Evolutionary conservation across 2,329 filamentous ascomycete species (phyloP).

Genomic region (Aspergillus intermedius): DNA sequence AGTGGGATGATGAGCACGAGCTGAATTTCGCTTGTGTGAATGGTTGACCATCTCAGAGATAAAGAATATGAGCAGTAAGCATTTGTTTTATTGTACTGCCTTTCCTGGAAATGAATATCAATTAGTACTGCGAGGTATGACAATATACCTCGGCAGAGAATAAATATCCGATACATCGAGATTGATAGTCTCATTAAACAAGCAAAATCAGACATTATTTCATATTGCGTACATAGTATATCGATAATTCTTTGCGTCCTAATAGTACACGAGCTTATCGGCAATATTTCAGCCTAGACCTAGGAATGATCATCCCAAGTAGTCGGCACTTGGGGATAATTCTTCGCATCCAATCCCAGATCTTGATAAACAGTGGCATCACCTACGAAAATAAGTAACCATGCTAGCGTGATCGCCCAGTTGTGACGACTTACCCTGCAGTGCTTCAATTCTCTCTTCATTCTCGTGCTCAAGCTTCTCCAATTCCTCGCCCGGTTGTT

Average conservation of each 20-base stretch:
- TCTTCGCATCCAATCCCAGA: conserved; percentile 51
- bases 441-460: conserved; percentile 56
- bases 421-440: conserved; percentile 41
- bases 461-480: conserved; percentile 72
- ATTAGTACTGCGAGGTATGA: too few relatives aligned
- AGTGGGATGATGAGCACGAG: background rate
- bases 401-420: background rate
- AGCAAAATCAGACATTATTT: too few relatives aligned
- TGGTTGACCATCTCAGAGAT: too few relatives aligned
- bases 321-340: conserved; percentile 58
- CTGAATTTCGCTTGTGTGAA: too few relatives aligned
- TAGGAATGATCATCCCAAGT: conserved; percentile 44
- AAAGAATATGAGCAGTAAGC: too few relatives aligned
- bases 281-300: background rate
- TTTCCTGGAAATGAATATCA: too few relatives aligned
- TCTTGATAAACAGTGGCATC: conserved; percentile 58
- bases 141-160: too few relatives aligned
- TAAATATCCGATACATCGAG: too few relatives aligned
- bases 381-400: conserved; percentile 30
- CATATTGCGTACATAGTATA: too few relatives aligned
- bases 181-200: too few relatives aligned
- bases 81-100: too few relatives aligned
- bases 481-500: conserved; percentile 63
- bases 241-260: background rate
- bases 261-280: background rate